phyloP scores from a whole-genome alignment of 495 filamentous ascomycete genomes.

The Acidomyces sp. region DNA sequence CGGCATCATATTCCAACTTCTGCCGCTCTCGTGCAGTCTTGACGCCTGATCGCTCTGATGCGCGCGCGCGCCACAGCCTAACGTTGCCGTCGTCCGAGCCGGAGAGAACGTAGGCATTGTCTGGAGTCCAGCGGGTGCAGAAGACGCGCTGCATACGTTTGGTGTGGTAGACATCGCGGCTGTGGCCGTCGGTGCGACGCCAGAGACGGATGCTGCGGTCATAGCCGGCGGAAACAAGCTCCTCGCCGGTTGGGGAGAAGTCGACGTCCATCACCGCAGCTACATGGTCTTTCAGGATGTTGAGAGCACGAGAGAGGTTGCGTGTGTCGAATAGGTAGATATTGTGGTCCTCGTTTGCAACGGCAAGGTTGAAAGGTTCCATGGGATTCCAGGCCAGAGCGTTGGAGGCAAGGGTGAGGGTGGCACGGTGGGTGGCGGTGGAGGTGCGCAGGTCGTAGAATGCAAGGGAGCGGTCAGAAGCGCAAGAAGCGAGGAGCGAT shows the following conservation, averaged over 20 bases:
- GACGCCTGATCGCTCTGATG: conserved; percentile 72
- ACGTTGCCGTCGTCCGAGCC: conserved; percentile 91
- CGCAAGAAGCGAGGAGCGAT: conserved; percentile 69
- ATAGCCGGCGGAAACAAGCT: conserved; percentile 82
- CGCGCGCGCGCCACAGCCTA: conserved; percentile 79
- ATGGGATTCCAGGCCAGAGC: conserved; percentile 88
- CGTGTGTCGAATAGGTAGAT: conserved; percentile 78
- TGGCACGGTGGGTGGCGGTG: conserved; percentile 63
- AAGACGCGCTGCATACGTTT: conserved; percentile 98
- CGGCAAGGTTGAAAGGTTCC: conserved; percentile 85
- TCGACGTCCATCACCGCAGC: conserved; percentile 95
- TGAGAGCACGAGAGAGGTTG: conserved; percentile 67
- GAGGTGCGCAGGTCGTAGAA: conserved; percentile 83
- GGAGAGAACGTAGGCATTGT: conserved; percentile 73
- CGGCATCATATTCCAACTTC: conserved; percentile 83
- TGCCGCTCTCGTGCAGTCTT: conserved; percentile 71
- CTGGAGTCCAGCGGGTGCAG: conserved; percentile 68
- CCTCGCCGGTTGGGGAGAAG: conserved; percentile 87
- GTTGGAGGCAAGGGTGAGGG: conserved; percentile 72
- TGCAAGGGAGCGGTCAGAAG: conserved; percentile 72
- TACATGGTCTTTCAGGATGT: conserved; percentile 92
- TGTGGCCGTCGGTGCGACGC: conserved; percentile 66
- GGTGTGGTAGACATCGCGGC: conserved; percentile 90
- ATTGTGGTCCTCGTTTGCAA: conserved; percentile 70
- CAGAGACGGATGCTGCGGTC: conserved; percentile 72